Evolutionary conservation across 164 flowering plant genomes (phyloP), one percentile per base, ranked within the genome.

Genomic region (Protea cynaroides): DNA sequence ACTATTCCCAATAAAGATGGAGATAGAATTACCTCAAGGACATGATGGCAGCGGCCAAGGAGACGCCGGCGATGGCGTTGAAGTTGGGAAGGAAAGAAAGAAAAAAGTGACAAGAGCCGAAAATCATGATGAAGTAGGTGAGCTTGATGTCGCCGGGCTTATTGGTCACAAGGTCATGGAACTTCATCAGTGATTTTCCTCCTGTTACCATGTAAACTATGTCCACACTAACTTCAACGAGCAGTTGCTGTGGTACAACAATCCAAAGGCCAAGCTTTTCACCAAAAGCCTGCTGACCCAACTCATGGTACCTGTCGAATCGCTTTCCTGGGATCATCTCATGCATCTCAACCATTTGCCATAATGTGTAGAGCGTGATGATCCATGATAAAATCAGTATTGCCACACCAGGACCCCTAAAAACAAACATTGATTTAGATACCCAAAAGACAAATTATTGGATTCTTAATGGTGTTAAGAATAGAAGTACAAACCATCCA

Each of bases 201-300:
- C 87, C 92, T 0, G 88, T 85, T 21, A 85, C 81, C 87, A 85
- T 87, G 74, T 85, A 85, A 0, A 84, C 87, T 6, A 85, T 87
- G 75, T 78, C 46, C 2, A 74, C 79, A 4, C 87, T 88, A 13
- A 84, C 74, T 63, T 87, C 84, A 11, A 80, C 84, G 38, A 80
- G 69, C 18, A 85, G 67, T 49, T 85, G 91, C 44, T 78, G 86
- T 0, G 88, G 88, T 11, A 84, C 85, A 29, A 84, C 85, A 0
- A 84, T 67, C 74, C 74, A 83, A 0, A 80, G 75, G 6, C 90
- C 86, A 8, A 82, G 78, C 59, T 79, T 84, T 37, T 80, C 79
- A 0, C 90, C 90, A 37, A 87, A 83, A 9, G 85, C 85, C 14
- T 83, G 72, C 62, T 87, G 86, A 0, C 90, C 86, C 19, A 86